These are phyloP conservation scores for Hirschfeldia incana DNA, from an alignment of 345 rosid genomes.

Conservation along the genomic window DNA sequence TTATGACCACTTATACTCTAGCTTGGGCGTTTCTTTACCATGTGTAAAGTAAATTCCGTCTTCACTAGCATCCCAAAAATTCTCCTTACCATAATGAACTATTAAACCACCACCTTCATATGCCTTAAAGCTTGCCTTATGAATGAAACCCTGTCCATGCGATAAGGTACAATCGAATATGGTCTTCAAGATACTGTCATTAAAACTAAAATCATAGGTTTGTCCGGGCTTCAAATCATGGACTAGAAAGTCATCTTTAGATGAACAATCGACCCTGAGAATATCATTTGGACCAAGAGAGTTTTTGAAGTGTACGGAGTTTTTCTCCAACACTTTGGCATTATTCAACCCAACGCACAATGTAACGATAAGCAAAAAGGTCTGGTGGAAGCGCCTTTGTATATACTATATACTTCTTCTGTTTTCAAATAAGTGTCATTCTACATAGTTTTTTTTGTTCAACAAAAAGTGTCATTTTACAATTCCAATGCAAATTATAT, in stretches of 20 bases:
- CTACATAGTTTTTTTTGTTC: too few species aligned
- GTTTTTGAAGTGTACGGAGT: not conserved
- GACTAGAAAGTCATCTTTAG: not conserved
- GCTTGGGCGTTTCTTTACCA: not conserved
- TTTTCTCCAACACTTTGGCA: not conserved
- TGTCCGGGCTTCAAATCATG: not conserved
- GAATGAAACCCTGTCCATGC: not conserved
- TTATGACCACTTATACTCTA: not conserved
- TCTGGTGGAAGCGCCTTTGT: too few species aligned
- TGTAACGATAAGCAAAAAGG: not conserved
- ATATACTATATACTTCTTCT: too few species aligned
- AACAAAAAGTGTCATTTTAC: too few species aligned
- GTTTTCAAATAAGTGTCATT: too few species aligned
- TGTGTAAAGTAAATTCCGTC: not conserved
- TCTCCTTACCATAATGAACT: not conserved
- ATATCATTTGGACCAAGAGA: not conserved
- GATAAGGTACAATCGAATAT: not conserved
- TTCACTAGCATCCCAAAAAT: not conserved
- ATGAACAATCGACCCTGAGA: not conserved
- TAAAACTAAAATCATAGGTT: not conserved
- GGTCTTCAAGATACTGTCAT: not conserved
- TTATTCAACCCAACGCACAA: not conserved
- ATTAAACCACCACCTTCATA: not conserved
- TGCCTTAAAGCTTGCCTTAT: not conserved
- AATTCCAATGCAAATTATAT: too few species aligned